phyloP scores from a whole-genome alignment of 352 stramenopile species.

The Phytopythium ostracodes region DNA sequence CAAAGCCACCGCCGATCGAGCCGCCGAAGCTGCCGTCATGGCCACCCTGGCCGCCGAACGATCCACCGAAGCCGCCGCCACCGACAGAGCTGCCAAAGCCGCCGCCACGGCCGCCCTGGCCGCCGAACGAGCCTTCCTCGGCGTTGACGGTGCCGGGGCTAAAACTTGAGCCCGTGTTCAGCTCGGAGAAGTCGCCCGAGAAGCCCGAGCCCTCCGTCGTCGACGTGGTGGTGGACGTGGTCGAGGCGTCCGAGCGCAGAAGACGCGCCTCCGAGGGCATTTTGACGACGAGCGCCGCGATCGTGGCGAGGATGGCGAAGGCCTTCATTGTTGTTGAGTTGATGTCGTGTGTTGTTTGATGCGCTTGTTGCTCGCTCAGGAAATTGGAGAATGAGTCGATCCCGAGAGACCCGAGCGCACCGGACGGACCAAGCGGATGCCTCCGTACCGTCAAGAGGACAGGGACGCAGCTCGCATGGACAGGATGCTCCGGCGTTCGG shows the following conservation, averaged over 20 bases:
- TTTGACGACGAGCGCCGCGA: not conserved
- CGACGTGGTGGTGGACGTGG: slow-evolving; percentile 1
- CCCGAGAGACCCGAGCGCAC: not conserved
- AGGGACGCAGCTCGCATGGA: too few relatives aligned
- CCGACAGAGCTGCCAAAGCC: not conserved
- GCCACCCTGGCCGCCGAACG: slow-evolving; percentile 1
- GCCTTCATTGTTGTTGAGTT: slow-evolving; percentile 4
- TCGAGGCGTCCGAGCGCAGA: slow-evolving; percentile 6
- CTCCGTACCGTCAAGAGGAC: not conserved
- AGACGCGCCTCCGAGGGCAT: slow-evolving; percentile 5
- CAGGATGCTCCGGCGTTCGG: not conserved
- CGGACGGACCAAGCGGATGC: not conserved
- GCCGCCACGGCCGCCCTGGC: not conserved
- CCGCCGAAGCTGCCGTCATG: not conserved
- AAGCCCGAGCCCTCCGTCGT: slow-evolving; percentile 2
- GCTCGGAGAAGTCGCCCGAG: slow-evolving; percentile 6
- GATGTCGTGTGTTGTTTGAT: not conserved
- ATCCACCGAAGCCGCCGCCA: slow-evolving; percentile 2
- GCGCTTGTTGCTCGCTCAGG: slow-evolving; percentile 4
- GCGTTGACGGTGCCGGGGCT: slow-evolving; percentile 1
- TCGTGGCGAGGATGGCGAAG: slow-evolving; percentile 5
- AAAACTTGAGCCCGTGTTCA: slow-evolving; percentile 3
- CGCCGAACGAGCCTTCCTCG: slow-evolving; percentile 1
- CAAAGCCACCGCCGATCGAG: too few relatives aligned
- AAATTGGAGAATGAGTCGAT: slow-evolving; percentile 10